phyloP scores from a whole-genome alignment of 2,329 filamentous ascomycete species.

The Hypoxylon sp. region DNA sequence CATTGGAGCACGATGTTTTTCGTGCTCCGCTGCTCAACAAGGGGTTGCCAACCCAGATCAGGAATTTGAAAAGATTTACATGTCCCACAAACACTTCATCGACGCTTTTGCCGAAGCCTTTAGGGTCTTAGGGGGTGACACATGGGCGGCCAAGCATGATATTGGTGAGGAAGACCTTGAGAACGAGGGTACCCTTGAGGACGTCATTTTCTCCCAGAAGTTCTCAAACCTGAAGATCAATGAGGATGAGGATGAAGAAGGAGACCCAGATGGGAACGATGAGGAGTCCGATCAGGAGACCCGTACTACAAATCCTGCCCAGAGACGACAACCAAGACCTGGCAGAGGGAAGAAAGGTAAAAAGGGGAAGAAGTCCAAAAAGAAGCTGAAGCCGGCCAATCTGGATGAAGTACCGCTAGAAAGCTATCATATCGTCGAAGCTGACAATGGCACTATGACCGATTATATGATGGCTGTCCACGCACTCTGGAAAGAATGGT shows the following conservation, averaged over 20 bases:
- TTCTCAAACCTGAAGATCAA: conserved; percentile 50
- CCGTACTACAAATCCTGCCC: conserved; percentile 13
- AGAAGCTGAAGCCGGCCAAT: conserved; percentile 22
- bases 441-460: conserved; percentile 55
- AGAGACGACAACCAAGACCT: conserved; percentile 31
- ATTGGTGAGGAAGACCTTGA: conserved; percentile 2
- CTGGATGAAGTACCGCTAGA: conserved; percentile 61
- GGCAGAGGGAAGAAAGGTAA: conserved; percentile 47
- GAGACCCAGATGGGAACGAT: conserved; percentile 41
- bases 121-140: conserved; percentile 54
- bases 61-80: conserved; percentile 58
- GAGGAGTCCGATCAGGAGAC: conserved; percentile 29
- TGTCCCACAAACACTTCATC: conserved; percentile 61
- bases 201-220: conserved; percentile 51
- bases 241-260: conserved; percentile 35
- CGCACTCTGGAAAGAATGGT: conserved; percentile 57
- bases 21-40: conserved; percentile 54
- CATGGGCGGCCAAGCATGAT: conserved; percentile 38
- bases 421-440: conserved; percentile 61
- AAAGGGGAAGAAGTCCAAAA: conserved; percentile 31
- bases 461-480: conserved; percentile 63
- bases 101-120: conserved; percentile 58
- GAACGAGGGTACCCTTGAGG: conserved; percentile 47
- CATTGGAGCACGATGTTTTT: conserved; percentile 55
- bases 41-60: conserved; percentile 54